A percentile compares a stretch with the other conserved stretches of the same genome.
phyloP scores from a whole-genome alignment of 768 basidiomycete species.

The Xerocomellus dryophilus region DNA sequence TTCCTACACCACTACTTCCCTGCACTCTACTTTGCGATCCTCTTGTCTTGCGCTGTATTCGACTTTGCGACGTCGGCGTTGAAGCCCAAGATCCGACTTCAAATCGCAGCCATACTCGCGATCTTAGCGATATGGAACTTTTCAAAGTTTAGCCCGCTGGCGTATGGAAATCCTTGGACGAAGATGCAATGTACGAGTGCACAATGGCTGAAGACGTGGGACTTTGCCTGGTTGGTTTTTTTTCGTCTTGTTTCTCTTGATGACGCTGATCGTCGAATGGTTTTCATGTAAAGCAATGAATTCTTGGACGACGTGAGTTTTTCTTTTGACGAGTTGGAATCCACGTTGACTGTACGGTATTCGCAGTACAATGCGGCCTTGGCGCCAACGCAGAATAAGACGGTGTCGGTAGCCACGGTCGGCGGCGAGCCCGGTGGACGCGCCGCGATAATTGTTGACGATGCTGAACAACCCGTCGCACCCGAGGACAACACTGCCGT shows the following conservation, averaged over 20 bases:
- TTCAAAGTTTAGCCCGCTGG: slow-evolving; percentile 72
- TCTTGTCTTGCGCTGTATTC: slow-evolving; percentile 73
- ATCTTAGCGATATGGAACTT: slow-evolving; percentile 78
- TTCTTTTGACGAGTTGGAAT: not conserved
- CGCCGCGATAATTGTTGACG: slow-evolving; percentile 51
- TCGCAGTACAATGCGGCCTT: slow-evolving; percentile 46
- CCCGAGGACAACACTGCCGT: slow-evolving; percentile 36
- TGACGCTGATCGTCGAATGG: not conserved
- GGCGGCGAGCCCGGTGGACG: slow-evolving; percentile 55
- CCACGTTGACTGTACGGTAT: slow-evolving; percentile 40
- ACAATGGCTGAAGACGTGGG: slow-evolving; percentile 92
- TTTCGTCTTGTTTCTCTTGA: not conserved
- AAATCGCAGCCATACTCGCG: slow-evolving; percentile 73
- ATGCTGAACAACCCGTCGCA: slow-evolving; percentile 20
- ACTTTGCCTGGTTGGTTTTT: slow-evolving; percentile 76
- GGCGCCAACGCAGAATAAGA: slow-evolving; percentile 39
- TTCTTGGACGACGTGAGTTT: slow-evolving; percentile 62
- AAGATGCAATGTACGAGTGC: slow-evolving; percentile 69
- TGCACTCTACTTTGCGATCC: slow-evolving; percentile 89
- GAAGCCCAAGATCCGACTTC: slow-evolving; percentile 71
- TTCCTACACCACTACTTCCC: slow-evolving; percentile 99
- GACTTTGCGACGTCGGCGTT: slow-evolving; percentile 82
- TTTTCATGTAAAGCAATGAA: slow-evolving; percentile 47
- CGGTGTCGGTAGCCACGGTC: slow-evolving; percentile 43
- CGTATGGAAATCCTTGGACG: slow-evolving; percentile 88